phyloP scores from a whole-genome alignment of 148 eudicot species.

The Cornus kousa region DNA sequence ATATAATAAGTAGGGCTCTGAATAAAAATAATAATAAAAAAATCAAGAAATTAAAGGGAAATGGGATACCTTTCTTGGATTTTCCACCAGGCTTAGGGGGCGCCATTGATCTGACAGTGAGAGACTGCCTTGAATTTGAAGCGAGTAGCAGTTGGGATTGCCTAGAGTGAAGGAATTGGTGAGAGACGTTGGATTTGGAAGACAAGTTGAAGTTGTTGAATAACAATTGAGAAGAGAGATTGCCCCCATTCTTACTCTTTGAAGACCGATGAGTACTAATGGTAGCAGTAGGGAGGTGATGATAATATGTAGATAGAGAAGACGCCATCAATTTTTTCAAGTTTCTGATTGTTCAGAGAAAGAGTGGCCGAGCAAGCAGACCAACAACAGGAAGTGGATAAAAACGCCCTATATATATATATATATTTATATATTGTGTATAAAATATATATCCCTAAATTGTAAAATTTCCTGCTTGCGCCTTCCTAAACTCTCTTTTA shows the following conservation, averaged over 20 bases:
- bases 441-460: too few species aligned
- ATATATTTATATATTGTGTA: too few species aligned
- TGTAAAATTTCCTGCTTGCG: too few species aligned
- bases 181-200: conserved; percentile 30
- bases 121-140: conserved; percentile 29
- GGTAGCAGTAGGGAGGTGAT: background rate
- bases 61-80: conserved; percentile 57
- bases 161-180: conserved; percentile 26
- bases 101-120: conserved; percentile 66
- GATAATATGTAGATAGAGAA: conserved; percentile 4
- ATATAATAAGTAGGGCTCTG: background rate
- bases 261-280: background rate
- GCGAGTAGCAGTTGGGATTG: conserved; percentile 14
- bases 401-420: too few species aligned
- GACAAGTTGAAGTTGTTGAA: conserved; percentile 28
- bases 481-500: too few species aligned
- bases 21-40: background rate
- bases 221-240: conserved; percentile 23
- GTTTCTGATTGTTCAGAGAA: too few species aligned
- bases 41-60: background rate
- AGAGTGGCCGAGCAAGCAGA: too few species aligned
- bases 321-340: conserved; percentile 5
- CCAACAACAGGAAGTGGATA: too few species aligned
- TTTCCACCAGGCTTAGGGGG: conserved; percentile 76
- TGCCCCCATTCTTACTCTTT: background rate